Percentiles rank a stretch among this genome's conserved stretches.
phyloP scores from a whole-genome alignment of 306 rosid genomes.

The Herpetospermum pedunculosum region DNA sequence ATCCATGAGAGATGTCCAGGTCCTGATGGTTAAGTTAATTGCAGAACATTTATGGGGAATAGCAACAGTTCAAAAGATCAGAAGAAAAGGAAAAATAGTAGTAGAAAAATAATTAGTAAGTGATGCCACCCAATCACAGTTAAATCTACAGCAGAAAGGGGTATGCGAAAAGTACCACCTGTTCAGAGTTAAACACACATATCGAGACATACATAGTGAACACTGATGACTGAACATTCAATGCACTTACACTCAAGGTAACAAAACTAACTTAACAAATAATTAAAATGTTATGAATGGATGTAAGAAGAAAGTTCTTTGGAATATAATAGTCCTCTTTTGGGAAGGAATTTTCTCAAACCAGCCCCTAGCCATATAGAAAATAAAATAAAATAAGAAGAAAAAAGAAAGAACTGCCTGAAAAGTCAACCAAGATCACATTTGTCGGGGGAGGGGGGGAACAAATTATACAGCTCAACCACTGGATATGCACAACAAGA shows the following conservation, averaged over 20 bases:
- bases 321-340: not conserved
- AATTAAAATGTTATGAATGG: not conserved
- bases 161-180: not conserved
- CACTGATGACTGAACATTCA: no score
- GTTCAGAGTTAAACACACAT: not conserved
- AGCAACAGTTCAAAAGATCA: not conserved
- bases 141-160: not conserved
- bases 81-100: not conserved
- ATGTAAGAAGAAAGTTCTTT: not conserved
- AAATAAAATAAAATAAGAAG: not conserved
- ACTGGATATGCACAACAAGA: not conserved
- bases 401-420: not conserved
- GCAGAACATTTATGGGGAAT: not conserved
- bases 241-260: not conserved
- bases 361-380: not conserved
- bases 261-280: not conserved
- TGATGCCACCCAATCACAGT: not conserved
- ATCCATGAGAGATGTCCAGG: constrained; percentile 66
- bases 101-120: not conserved
- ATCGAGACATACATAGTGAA: not conserved
- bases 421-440: not conserved
- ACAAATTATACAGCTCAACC: not conserved
- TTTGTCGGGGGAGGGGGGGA: not conserved
- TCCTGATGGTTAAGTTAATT: constrained; percentile 38
- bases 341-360: not conserved